Evolutionary conservation across 345 rosid genomes (phyloP), one percentile per base, ranked within the genome.

Genomic region (Balakata baccata): DNA sequence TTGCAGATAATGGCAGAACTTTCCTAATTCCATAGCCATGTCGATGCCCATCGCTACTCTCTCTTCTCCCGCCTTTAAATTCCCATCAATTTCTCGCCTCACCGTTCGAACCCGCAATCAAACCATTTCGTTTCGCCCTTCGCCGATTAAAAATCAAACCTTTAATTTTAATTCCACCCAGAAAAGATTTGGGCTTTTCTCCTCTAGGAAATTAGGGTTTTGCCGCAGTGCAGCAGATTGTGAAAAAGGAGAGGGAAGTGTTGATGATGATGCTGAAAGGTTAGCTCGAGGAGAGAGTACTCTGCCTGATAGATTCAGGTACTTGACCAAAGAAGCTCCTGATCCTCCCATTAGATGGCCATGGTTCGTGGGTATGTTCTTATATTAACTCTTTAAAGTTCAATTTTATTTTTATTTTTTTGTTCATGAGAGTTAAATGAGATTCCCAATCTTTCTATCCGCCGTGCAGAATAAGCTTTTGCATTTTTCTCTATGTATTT

Each of bases 251-350:
- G 85, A 83, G 63, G 43, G 22, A 14, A 74, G 54, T 74, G 77
- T 18, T 51, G 75, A 58, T 61, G 91, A 87, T 70, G 93, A 88
- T 47, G 87, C 79, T 20, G 91, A 88, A 72, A 74, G 56, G 57
- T 76, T 85, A 71, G 89, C 86, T 64, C 85, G 89, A 69, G 86
- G 90, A 47, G 89, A 86, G 77, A 94, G 94, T 77, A 89, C 98
- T 37, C 82, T 91, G 93, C 96, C 94, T 73, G 97, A 89, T 72
- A 85, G 96, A 81, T 94, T 94, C 77, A 84, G 92, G 80, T 82
- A 92, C 84, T 77, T 94, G 81, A 89, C 92, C 78, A 88, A 84
- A 82, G 90, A 92, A 87, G 96, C 89, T 10, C 92, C 92, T 29
- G 88, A 90, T 49, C 83, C 77, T 76, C 90, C 93, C 46, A 34